phyloP scores from a whole-genome alignment of 495 filamentous ascomycete species.

The Annulohypoxylon moriforme region DNA sequence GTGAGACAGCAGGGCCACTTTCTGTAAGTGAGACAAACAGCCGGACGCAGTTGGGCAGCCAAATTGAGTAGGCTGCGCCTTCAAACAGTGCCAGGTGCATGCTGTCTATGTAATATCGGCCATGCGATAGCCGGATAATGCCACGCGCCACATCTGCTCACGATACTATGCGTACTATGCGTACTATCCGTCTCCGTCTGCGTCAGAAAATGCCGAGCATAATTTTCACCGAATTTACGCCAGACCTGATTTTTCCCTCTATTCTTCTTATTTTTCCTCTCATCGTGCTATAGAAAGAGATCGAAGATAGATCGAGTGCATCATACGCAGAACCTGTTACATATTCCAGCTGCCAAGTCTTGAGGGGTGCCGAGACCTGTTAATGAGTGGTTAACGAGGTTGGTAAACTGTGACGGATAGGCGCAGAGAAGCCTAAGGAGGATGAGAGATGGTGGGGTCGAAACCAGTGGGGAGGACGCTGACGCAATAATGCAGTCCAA shows the following conservation, averaged over 20 bases:
- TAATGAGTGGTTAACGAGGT: conserved; percentile 27
- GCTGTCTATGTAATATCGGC: conserved; percentile 19
- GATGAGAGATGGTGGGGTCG: conserved; percentile 38
- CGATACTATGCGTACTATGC: conserved; percentile 19
- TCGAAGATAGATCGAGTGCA: conserved; percentile 39
- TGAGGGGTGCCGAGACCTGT: conserved; percentile 9
- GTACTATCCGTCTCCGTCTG: conserved; percentile 2
- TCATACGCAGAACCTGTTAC: conserved; percentile 30
- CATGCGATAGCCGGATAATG: conserved; percentile 33
- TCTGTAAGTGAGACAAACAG: conserved; percentile 35
- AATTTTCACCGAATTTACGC: conserved; percentile 27
- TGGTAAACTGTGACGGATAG: conserved; percentile 33
- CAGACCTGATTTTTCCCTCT: conserved; percentile 10
- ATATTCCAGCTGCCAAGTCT: conserved; percentile 37
- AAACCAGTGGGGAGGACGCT: conserved; percentile 43
- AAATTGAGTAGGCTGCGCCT: conserved; percentile 29
- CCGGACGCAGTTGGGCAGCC: conserved; percentile 37
- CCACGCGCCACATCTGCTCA: conserved; percentile 42
- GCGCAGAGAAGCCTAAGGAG: conserved; percentile 33
- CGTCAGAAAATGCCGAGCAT: conserved; percentile 38
- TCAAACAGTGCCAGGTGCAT: neutral
- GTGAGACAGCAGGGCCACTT: conserved; percentile 38
- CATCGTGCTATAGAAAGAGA: neutral
- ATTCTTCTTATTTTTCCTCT: conserved; percentile 3
- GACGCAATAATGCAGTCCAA: conserved; percentile 41